These are phyloP conservation scores for Phellopilus nigrolimitatus DNA, from an alignment of 1,284 basidiomycete genomes.

Conservation along the genomic window DNA sequence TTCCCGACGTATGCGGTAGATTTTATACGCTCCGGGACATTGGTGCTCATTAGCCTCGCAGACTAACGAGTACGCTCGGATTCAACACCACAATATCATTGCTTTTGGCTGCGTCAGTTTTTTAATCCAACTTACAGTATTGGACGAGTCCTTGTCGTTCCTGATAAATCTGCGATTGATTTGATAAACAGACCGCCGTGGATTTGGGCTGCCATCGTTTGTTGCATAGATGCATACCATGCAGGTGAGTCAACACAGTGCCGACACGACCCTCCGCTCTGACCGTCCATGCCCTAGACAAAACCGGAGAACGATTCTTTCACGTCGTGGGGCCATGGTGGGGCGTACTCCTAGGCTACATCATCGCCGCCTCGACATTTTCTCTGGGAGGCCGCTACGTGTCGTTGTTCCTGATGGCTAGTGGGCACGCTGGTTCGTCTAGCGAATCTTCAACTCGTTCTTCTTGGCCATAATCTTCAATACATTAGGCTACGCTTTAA, in stretches of 20 bases:
- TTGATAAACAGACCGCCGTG: conserved; percentile 25
- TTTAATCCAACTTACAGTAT: not conserved
- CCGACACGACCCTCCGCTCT: not conserved
- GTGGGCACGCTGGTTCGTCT: conserved; percentile 20
- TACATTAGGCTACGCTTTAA: conserved; percentile 43
- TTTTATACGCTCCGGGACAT: not conserved
- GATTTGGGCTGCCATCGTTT: conserved; percentile 25
- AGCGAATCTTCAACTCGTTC: not conserved
- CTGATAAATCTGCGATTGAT: conserved; percentile 4
- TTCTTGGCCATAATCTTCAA: too few relatives aligned
- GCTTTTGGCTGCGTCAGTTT: conserved; percentile 33
- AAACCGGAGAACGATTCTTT: conserved; percentile 28
- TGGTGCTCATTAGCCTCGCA: conserved; percentile 18
- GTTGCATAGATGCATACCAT: conserved; percentile 35
- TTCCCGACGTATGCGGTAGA: conserved; percentile 27
- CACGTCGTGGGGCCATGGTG: conserved; percentile 28
- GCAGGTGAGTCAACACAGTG: conserved; percentile 25
- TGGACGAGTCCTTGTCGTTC: not conserved
- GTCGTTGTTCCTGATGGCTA: conserved; percentile 26
- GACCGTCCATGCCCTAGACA: conserved; percentile 7
- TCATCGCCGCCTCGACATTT: conserved; percentile 26
- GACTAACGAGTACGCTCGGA: conserved; percentile 35
- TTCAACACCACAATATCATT: conserved; percentile 32
- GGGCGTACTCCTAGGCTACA: conserved; percentile 24
- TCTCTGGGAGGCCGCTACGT: conserved; percentile 26